Evolutionary conservation across 2,329 filamentous ascomycete species (phyloP).

Genomic region (Pseudodiploospora longispora): DNA sequence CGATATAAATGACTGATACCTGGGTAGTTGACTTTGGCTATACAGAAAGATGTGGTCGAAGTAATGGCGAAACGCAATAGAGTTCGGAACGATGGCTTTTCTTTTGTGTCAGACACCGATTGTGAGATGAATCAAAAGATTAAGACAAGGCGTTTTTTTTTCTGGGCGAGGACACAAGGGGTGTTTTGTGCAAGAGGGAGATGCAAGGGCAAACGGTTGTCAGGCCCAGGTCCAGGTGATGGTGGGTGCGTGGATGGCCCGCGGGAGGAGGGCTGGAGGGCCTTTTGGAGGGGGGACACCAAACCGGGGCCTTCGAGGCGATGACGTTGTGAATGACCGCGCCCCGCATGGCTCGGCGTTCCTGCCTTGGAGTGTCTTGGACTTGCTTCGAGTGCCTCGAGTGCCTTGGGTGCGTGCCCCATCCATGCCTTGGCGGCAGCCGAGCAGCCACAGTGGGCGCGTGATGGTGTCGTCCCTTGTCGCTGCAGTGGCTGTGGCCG

Average conservation of each 20-base stretch:
- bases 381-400: too few species aligned
- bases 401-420: too few species aligned
- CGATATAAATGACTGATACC: neutral
- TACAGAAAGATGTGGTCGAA: too few species aligned
- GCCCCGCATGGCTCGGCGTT: constrained; percentile 5
- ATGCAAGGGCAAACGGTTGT: neutral
- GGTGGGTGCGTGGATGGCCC: neutral
- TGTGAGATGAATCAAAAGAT: neutral
- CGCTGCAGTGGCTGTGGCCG: too few species aligned
- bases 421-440: neutral
- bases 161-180: neutral
- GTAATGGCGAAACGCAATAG: too few species aligned
- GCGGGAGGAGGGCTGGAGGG: neutral
- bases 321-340: constrained; percentile 9
- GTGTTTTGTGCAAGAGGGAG: neutral
- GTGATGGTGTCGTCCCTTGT: neutral
- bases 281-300: neutral
- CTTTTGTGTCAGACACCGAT: too few species aligned
- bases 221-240: neutral
- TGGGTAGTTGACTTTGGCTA: too few species aligned
- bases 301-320: neutral
- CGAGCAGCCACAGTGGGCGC: neutral
- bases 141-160: too few species aligned
- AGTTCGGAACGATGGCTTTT: too few species aligned
- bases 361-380: too few species aligned